Evolutionary conservation across 148 eudicot species (phyloP).

Genomic region (Chenopodium formosanum): DNA sequence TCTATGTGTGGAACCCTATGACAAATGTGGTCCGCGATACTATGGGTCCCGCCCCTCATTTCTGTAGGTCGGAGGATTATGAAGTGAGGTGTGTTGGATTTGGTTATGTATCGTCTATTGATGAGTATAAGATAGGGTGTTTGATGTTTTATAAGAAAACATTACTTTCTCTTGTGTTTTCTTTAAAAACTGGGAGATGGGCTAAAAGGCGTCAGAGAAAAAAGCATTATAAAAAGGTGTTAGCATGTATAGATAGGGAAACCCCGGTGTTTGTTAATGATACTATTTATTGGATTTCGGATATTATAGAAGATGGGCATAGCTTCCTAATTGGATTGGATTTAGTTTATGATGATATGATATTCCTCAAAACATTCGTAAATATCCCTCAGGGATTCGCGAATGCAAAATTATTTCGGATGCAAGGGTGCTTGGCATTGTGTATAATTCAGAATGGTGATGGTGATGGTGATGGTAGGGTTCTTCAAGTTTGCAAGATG

Average conservation of each 20-base stretch:
- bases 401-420: too few relatives aligned
- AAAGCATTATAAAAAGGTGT: too few relatives aligned
- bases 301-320: too few relatives aligned
- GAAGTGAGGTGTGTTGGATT: not conserved
- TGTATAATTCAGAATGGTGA: too few relatives aligned
- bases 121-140: conserved; percentile 12
- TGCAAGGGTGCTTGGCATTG: too few relatives aligned
- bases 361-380: too few relatives aligned
- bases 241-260: too few relatives aligned
- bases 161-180: not conserved
- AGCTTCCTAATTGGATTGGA: not conserved
- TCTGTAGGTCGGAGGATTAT: too few relatives aligned
- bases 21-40: not conserved
- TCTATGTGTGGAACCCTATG: conserved; percentile 14
- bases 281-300: conserved; percentile 10
- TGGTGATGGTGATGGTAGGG: too few relatives aligned
- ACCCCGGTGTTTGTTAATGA: conserved; percentile 1
- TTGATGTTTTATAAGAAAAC: not conserved
- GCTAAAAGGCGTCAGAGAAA: not conserved
- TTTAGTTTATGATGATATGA: not conserved
- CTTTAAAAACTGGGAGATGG: not conserved
- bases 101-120: not conserved
- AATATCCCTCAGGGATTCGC: too few relatives aligned
- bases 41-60: not conserved
- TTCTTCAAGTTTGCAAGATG: too few relatives aligned